Evolutionary conservation across 176 grass and related monocot species (phyloP).

Genomic region (Secale cereale): DNA sequence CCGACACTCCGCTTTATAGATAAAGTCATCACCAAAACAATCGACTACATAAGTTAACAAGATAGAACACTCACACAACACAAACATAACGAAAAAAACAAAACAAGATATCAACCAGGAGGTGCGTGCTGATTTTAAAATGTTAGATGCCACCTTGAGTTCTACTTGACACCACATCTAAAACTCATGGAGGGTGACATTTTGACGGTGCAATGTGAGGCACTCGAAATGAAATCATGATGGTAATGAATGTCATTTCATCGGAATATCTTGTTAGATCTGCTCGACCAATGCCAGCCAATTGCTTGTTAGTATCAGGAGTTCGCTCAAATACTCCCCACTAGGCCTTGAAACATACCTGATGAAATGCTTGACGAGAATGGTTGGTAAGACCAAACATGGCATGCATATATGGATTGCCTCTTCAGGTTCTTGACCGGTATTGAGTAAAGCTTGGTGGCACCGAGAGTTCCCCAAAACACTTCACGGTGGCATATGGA

Average conservation of each 20-base stretch:
- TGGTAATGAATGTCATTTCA: background rate
- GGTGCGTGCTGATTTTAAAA: background rate
- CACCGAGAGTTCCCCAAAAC: constrained; percentile 47
- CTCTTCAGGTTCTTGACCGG: background rate
- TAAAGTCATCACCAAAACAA: too few species aligned
- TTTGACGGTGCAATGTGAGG: constrained; percentile 7
- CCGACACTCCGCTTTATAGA: too few species aligned
- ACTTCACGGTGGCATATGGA: constrained; percentile 25
- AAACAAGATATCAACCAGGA: too few species aligned
- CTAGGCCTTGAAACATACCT: background rate
- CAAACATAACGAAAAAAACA: too few species aligned
- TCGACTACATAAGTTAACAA: too few species aligned
- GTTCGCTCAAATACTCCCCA: constrained; percentile 56
- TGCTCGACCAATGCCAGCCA: background rate
- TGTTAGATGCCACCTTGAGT: constrained; percentile 23
- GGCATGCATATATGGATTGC: background rate
- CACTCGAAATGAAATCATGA: constrained; percentile 37
- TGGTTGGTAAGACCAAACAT: constrained; percentile 12
- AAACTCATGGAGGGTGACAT: background rate
- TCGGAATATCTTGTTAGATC: background rate
- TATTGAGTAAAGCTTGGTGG: background rate
- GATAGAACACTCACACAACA: too few species aligned
- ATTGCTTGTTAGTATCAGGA: background rate
- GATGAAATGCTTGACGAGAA: constrained; percentile 33
- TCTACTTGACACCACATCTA: constrained; percentile 30